Evolutionary conservation across 2,329 filamentous ascomycete species (phyloP).

Genomic region (Allantophomopsis cytisporea): DNA sequence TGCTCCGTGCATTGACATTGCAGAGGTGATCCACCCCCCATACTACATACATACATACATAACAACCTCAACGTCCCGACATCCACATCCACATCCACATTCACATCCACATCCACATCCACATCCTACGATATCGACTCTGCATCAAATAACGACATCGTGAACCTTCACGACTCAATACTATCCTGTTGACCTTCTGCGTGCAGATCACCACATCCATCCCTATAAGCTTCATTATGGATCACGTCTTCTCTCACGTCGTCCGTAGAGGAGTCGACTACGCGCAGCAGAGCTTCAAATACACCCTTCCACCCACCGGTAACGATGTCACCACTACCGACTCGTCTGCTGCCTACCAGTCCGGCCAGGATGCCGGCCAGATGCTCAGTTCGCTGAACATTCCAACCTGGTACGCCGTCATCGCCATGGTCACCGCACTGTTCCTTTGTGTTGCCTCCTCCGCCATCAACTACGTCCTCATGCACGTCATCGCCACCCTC

Average conservation of each 20-base stretch:
- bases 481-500: conserved; percentile 43
- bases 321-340: conserved; percentile 7
- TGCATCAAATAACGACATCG: no score
- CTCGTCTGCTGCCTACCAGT: conserved; percentile 8
- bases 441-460: conserved; percentile 15
- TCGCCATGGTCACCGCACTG: background rate
- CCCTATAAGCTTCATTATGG: conserved; percentile 1
- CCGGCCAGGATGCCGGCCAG: conserved; percentile 1
- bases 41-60: no score
- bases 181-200: no score
- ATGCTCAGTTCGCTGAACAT: conserved; percentile 4
- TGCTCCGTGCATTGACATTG: no score
- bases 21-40: no score
- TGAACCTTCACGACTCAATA: no score
- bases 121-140: no score
- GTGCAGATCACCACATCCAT: no score
- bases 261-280: conserved; percentile 5
- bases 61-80: no score
- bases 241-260: conserved; percentile 1
- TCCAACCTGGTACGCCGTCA: conserved; percentile 5
- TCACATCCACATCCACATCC: no score
- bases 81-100: no score
- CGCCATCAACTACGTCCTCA: conserved; percentile 41
- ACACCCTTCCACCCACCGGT: background rate
- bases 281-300: background rate